phyloP scores from a whole-genome alignment of 257 asterid genomes.

The Salvia splendens region DNA sequence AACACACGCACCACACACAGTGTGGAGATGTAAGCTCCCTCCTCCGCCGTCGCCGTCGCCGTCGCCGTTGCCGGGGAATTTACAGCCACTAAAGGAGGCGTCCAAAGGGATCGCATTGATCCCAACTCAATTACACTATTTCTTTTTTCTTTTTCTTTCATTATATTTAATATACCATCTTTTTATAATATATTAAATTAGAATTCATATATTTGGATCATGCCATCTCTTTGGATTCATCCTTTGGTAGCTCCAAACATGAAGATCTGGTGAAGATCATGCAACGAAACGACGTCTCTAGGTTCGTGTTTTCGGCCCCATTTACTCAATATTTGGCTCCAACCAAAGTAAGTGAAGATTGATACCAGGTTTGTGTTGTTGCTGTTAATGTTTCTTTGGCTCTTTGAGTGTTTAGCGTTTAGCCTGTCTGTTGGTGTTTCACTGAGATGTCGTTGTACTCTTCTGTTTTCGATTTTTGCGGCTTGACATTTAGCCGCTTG shows the following conservation, averaged over 20 bases:
- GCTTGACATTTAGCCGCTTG: no score
- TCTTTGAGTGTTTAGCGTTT: no score
- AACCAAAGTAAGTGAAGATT: neutral
- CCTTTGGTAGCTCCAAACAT: slow-evolving; percentile 66
- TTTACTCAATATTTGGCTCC: neutral
- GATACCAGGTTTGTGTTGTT: no score
- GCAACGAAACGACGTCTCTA: slow-evolving; percentile 1
- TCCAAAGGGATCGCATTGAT: slow-evolving; percentile 99
- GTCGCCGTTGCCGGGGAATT: slow-evolving; percentile 10
- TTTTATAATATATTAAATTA: neutral
- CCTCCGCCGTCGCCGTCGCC: neutral
- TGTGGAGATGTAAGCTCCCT: neutral
- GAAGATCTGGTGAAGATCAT: slow-evolving; percentile 29
- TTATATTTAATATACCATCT: neutral
- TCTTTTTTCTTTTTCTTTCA: no score
- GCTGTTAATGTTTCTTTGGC: no score
- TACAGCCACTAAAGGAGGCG: slow-evolving; percentile 71
- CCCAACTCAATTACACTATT: slow-evolving; percentile 35
- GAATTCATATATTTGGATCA: slow-evolving; percentile 53
- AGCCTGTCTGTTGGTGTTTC: no score
- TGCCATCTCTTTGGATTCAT: slow-evolving; percentile 70
- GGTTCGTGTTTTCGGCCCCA: neutral
- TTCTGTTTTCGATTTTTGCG: no score
- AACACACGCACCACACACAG: slow-evolving; percentile 23
- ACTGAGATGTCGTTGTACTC: no score